These are phyloP conservation scores for Zizania latifolia DNA, from an alignment of 176 grass and related monocot genomes.

Conservation along the genomic window DNA sequence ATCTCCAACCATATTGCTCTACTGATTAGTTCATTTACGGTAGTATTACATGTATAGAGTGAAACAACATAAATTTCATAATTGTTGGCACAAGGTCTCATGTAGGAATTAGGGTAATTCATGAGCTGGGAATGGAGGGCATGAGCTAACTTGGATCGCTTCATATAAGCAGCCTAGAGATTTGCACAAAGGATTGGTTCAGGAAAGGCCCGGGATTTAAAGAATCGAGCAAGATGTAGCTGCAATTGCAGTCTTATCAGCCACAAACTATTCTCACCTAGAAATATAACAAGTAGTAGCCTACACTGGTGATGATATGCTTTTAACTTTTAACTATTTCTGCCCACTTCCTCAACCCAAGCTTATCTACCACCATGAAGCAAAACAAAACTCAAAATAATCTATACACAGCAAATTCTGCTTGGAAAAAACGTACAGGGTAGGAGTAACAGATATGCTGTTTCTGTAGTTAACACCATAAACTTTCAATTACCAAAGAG, in stretches of 20 bases:
- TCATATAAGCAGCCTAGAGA: no score
- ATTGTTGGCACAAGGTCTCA: not conserved
- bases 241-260: not conserved
- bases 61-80: not conserved
- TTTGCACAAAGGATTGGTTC: not conserved
- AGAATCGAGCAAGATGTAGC: not conserved
- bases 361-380: not conserved
- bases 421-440: not conserved
- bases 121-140: not conserved
- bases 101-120: not conserved
- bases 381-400: not conserved
- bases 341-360: not conserved
- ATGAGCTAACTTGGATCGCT: not conserved
- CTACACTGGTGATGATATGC: not conserved
- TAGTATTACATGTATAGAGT: not conserved
- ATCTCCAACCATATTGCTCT: not conserved
- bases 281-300: not conserved
- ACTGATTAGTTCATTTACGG: not conserved
- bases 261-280: not conserved
- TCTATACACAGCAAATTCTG: no score
- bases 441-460: not conserved
- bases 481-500: not conserved
- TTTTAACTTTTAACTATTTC: not conserved
- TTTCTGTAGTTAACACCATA: not conserved
- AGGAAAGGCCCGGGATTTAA: not conserved